phyloP scores from a whole-genome alignment of 495 filamentous ascomycete species.

The Zalerion maritima region DNA sequence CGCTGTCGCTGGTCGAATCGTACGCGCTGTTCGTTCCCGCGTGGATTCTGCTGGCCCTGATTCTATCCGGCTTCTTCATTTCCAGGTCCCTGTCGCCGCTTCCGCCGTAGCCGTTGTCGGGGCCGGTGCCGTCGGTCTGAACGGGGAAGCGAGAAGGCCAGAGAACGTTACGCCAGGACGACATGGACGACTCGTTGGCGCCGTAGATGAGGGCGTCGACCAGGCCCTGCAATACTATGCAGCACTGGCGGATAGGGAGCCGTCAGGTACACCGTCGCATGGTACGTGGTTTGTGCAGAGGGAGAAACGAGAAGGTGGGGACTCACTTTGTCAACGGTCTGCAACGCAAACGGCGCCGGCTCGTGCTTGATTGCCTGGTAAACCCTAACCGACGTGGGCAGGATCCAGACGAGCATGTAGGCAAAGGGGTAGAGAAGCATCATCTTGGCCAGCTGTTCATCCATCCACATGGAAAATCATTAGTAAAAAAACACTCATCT shows the following conservation, averaged over 20 bases:
- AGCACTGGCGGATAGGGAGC: constrained; percentile 8
- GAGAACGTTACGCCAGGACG: constrained; percentile 11
- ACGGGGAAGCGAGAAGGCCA: constrained; percentile 4
- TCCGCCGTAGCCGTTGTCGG: too few species aligned
- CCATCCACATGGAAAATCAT: not conserved
- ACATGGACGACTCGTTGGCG: constrained; percentile 17
- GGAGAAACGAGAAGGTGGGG: not conserved
- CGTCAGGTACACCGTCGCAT: not conserved
- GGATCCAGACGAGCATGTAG: constrained; percentile 29
- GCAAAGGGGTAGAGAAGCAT: constrained; percentile 31
- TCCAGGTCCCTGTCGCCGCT: too few species aligned
- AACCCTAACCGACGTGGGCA: constrained; percentile 27
- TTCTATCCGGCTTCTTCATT: too few species aligned
- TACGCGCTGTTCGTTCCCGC: too few species aligned
- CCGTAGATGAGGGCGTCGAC: constrained; percentile 31
- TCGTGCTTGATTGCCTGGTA: constrained; percentile 22
- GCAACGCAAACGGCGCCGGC: constrained; percentile 22
- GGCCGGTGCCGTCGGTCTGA: too few species aligned
- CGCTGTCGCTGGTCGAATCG: too few species aligned
- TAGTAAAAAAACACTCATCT: too few species aligned
- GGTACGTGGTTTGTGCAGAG: not conserved
- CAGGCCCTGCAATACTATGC: constrained; percentile 30
- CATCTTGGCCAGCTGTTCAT: constrained; percentile 17
- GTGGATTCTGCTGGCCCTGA: too few species aligned
- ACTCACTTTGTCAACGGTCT: constrained; percentile 25